Base-by-base conservation (phyloP, 176 grass and related monocot genomes). In the Eremochloa ophiuroides region DNA sequence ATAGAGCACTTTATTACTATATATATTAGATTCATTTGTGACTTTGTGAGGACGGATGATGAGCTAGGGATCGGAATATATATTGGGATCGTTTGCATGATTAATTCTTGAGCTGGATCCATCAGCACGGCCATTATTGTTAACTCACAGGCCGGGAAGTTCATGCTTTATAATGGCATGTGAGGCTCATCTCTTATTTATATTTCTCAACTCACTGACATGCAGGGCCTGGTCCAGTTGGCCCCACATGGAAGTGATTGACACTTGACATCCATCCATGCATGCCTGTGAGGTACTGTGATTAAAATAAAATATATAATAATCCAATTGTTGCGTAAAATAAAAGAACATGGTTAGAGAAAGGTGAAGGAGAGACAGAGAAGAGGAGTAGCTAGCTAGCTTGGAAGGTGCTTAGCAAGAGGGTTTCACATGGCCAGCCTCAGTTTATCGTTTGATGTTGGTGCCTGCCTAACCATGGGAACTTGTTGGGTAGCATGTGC, bases 321-420 rank as follows among this genome's bases (percentile, higher is more conserved):
- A 26, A 26, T 14, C 25, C 23, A 0, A 28, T 14, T 61, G 6
- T 30, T 18, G 62, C 16, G 16, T 39, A 33, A 71, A 48, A 60
- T 77, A 47, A 61, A 38, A 30, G 44, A 0, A 56, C 67, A 59
- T 22, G 8, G 18, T 18, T 48, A 73, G 22, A 44, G 64, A 77
- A 60, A 56, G 76, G 39, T 20, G 39, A n/a, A 7, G 25, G 3
- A 34, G 35, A 29, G 26, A 83, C 62, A 33, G n/a, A 55, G 28
- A 44, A 43, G 23, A 5, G 3, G 56, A 59, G 55, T 13, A 26
- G 23, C 3, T 25, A 8, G 10, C 9, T 14, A 29, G 59, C 66
- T 88, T 87, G 87, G 89, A 94, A 94, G 90, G 67, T 94, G 87
- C 89, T 87, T 71, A 71, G 89, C 75, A 80, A 94, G 89, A 91